Percentiles rank a stretch among this genome's conserved stretches.
These are phyloP conservation scores for Fusarium mundagurra DNA, from an alignment of 2,329 filamentous ascomycete genomes.

Conservation along the genomic window DNA sequence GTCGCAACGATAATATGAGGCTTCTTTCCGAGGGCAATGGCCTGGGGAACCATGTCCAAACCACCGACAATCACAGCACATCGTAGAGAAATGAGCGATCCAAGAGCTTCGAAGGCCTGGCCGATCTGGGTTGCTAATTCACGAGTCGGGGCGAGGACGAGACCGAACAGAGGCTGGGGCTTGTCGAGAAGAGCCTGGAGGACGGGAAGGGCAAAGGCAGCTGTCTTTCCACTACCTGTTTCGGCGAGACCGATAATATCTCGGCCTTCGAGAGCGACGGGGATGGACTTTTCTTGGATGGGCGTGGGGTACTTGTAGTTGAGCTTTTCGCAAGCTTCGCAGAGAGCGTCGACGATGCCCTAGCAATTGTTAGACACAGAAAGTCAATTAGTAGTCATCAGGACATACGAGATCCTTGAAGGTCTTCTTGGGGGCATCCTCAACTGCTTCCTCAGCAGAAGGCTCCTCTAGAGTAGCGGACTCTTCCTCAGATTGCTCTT, in stretches of 20 bases:
- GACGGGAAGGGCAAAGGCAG: slow-evolving; percentile 92
- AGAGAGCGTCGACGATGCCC: slow-evolving; percentile 87
- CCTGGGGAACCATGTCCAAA: slow-evolving; percentile 93
- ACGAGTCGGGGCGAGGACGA: slow-evolving; percentile 91
- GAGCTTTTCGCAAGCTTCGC: slow-evolving; percentile 84
- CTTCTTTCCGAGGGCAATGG: slow-evolving; percentile 93
- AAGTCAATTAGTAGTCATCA: not conserved
- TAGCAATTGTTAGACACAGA: slow-evolving; percentile 44
- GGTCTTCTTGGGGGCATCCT: slow-evolving; percentile 65
- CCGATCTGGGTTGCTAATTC: slow-evolving; percentile 94
- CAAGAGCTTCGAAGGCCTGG: slow-evolving; percentile 86
- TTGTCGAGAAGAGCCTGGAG: slow-evolving; percentile 90
- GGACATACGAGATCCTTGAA: slow-evolving; percentile 70
- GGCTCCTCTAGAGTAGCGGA: slow-evolving; percentile 49
- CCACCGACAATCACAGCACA: slow-evolving; percentile 90
- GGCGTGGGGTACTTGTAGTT: slow-evolving; percentile 88
- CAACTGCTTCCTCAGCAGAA: slow-evolving; percentile 45
- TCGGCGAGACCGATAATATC: slow-evolving; percentile 95
- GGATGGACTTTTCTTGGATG: slow-evolving; percentile 88
- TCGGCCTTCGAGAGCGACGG: slow-evolving; percentile 78
- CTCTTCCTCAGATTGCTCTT: slow-evolving; percentile 44
- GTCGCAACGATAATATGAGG: slow-evolving; percentile 95
- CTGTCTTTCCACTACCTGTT: slow-evolving; percentile 95
- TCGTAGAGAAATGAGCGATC: slow-evolving; percentile 86
- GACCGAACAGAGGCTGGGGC: slow-evolving; percentile 85